Conservation (phyloP, 2,329 filamentous ascomycete species). For the Passalora sequoiae region DNA sequence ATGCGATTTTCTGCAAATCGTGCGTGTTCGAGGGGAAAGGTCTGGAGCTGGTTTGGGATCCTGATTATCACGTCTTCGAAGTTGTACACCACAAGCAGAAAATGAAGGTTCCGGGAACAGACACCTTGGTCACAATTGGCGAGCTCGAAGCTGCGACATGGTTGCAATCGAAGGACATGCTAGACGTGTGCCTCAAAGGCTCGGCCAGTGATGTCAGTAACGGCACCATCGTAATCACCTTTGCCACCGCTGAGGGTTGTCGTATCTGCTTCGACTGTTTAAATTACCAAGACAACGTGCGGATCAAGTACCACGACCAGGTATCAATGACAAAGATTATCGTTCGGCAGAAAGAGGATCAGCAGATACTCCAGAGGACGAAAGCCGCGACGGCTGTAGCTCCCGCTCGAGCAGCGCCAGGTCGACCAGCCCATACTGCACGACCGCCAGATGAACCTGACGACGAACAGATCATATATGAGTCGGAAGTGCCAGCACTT, state of each 20-base stretch:
- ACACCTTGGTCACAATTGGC: constrained; percentile 5
- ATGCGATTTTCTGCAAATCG: constrained; percentile 8
- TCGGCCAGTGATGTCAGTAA: constrained; percentile 3
- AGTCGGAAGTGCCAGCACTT: neutral
- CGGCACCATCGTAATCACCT: constrained; percentile 13
- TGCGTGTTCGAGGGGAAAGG: neutral
- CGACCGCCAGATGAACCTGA: neutral
- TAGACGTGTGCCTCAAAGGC: constrained; percentile 10
- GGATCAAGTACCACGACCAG: neutral
- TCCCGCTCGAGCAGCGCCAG: too few relatives aligned
- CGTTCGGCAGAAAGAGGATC: neutral
- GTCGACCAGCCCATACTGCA: neutral
- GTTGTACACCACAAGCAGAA: neutral
- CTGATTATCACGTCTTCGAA: neutral
- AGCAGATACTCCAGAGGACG: neutral
- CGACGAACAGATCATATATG: constrained; percentile 15
- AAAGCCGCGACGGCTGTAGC: too few relatives aligned
- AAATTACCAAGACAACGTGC: neutral
- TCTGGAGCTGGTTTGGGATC: constrained; percentile 12
- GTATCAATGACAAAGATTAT: neutral
- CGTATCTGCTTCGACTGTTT: neutral
- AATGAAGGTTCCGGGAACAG: neutral
- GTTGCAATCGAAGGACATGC: neutral
- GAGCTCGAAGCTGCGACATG: constrained; percentile 1
- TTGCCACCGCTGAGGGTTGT: neutral